phyloP scores from a whole-genome alignment of 352 stramenopile genomes.

The Phytophthora capsici region DNA sequence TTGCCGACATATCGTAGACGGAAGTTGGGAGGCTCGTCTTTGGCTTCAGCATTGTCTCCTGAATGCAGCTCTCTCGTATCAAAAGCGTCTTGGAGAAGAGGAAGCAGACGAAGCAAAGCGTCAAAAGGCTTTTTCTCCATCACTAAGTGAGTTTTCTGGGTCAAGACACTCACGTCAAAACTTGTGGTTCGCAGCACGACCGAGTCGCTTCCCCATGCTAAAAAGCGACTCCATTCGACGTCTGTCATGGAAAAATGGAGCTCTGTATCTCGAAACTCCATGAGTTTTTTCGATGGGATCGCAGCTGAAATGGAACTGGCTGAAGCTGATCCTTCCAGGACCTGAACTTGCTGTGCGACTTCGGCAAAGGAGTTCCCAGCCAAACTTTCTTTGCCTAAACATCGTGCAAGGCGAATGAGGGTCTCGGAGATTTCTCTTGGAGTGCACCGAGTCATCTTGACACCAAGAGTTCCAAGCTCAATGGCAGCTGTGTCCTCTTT shows the following conservation, averaged over 20 bases:
- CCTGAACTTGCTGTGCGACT: constrained; percentile 32
- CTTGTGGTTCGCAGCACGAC: constrained; percentile 16
- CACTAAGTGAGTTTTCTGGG: constrained; percentile 15
- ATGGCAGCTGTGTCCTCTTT: constrained; percentile 6
- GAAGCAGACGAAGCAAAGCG: constrained; percentile 17
- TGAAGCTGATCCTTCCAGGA: constrained; percentile 44
- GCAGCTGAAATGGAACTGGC: constrained; percentile 18
- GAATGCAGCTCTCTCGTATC: constrained; percentile 38
- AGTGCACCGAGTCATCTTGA: constrained; percentile 55
- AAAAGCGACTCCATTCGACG: constrained; percentile 35
- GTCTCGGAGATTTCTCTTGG: constrained; percentile 46
- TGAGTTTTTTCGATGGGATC: constrained; percentile 16
- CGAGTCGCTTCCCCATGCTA: constrained; percentile 8
- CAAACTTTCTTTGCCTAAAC: constrained; percentile 13
- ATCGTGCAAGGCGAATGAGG: constrained; percentile 41
- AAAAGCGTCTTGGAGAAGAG: constrained; percentile 47
- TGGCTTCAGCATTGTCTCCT: not conserved
- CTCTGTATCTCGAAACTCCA: constrained; percentile 26
- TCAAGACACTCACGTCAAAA: constrained; percentile 38
- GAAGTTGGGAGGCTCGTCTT: constrained; percentile 31
- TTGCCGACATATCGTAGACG: constrained; percentile 55
- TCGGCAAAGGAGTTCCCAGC: constrained; percentile 28
- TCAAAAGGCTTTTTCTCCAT: constrained; percentile 21
- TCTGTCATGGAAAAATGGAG: constrained; percentile 61
- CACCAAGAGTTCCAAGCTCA: constrained; percentile 33